phyloP scores from a whole-genome alignment of 495 filamentous ascomycete genomes.

The Tetracladium setigerum region DNA sequence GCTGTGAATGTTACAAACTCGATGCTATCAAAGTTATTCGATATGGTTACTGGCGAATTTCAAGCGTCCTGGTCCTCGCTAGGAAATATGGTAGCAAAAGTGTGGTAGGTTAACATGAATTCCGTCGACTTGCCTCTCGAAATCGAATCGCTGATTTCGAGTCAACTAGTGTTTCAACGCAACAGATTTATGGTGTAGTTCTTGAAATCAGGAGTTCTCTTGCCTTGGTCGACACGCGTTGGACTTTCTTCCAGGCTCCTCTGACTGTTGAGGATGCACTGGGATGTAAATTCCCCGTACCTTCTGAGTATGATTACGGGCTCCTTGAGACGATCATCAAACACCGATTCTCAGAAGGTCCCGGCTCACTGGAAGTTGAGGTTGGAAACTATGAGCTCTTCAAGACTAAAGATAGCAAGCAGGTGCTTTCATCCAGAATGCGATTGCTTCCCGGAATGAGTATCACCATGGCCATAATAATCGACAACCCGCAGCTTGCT shows the following conservation, averaged over 20 bases:
- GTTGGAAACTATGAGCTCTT: constrained; percentile 20
- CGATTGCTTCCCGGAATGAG: not conserved
- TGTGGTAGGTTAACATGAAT: no score
- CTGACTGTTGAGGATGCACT: constrained; percentile 20
- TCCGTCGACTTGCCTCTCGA: no score
- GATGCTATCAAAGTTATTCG: no score
- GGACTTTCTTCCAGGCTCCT: constrained; percentile 15
- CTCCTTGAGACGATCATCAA: constrained; percentile 14
- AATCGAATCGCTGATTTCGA: no score
- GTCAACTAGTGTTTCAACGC: constrained; percentile 15
- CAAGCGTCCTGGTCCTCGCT: no score
- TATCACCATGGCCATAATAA: not conserved
- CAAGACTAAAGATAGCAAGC: constrained; percentile 9
- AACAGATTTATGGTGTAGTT: constrained; percentile 12
- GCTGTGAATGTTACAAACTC: no score
- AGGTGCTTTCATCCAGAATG: not conserved
- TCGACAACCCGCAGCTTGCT: no score
- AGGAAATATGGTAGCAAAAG: no score
- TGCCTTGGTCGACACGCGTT: not conserved
- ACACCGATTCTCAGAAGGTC: constrained; percentile 13
- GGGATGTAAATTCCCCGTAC: constrained; percentile 13
- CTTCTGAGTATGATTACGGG: constrained; percentile 19
- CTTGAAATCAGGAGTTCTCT: not conserved
- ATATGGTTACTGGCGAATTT: no score
- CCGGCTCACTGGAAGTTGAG: constrained; percentile 3